phyloP scores from a whole-genome alignment of 202 grass and related monocot genomes.

The Carex sylvatica region DNA sequence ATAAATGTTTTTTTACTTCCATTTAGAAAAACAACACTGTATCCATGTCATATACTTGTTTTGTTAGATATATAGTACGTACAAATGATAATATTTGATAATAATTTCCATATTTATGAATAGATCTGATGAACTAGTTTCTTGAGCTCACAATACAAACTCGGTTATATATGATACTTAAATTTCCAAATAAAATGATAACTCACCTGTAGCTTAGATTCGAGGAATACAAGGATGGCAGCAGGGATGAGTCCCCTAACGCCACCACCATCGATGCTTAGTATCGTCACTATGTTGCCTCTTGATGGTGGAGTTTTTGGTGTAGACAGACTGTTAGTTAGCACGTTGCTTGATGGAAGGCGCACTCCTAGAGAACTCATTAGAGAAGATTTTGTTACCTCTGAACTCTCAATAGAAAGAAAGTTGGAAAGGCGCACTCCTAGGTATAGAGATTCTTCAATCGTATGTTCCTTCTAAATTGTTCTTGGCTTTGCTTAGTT shows the following conservation, averaged over 20 bases:
- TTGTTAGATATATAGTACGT: no score
- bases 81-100: no score
- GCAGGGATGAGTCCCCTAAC: slow-evolving; percentile 54
- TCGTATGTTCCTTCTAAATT: not conserved
- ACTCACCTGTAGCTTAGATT: slow-evolving; percentile 49
- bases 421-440: no score
- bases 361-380: slow-evolving; percentile 13
- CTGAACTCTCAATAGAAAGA: not conserved
- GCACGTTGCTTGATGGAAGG: not conserved
- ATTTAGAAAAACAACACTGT: no score
- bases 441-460: not conserved
- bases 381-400: not conserved
- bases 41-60: no score
- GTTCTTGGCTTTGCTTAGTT: not conserved
- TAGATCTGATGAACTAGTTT: not conserved
- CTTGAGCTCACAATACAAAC: no score
- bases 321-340: slow-evolving; percentile 1
- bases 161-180: no score
- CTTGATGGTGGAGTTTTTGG: slow-evolving; percentile 26
- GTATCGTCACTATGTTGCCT: slow-evolving; percentile 41
- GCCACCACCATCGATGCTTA: slow-evolving; percentile 60
- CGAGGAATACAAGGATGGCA: slow-evolving; percentile 50
- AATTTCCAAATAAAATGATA: not conserved
- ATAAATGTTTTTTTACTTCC: no score
- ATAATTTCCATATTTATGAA: not conserved